Percentiles rank a stretch among this genome's conserved stretches.
Evolutionary conservation across 257 asterid species (phyloP).

Genomic region (Handroanthus guayacan): DNA sequence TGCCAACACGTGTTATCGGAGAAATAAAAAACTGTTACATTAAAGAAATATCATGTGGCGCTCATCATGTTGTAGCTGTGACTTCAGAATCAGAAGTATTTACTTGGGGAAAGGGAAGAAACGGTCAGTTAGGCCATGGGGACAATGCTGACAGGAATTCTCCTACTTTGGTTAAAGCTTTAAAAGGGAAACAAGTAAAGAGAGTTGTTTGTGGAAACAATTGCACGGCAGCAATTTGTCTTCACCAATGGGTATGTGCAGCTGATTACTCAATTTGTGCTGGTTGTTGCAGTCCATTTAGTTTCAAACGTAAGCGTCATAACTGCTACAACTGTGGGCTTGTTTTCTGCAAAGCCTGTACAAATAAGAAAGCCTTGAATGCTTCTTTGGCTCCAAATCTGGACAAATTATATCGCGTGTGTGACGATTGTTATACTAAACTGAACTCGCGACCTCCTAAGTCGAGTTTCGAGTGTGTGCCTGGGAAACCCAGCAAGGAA

Average conservation of each 20-base stretch:
- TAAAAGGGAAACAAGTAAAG: constrained; percentile 65
- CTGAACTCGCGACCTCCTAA: constrained; percentile 58
- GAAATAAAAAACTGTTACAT: constrained; percentile 46
- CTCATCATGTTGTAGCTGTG: constrained; percentile 70
- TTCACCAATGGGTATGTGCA: constrained; percentile 47
- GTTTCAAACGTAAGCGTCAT: constrained; percentile 62
- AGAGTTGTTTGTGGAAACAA: constrained; percentile 63
- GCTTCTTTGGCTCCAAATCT: constrained; percentile 73
- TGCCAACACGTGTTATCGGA: constrained; percentile 53
- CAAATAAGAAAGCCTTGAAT: constrained; percentile 57
- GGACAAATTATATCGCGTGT: constrained; percentile 63
- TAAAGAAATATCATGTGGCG: constrained; percentile 75
- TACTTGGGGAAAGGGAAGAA: constrained; percentile 79
- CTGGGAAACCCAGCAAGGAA: constrained; percentile 35
- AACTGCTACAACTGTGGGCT: constrained; percentile 87
- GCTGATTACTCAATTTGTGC: constrained; percentile 63
- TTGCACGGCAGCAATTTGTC: constrained; percentile 68
- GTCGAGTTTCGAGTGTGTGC: constrained; percentile 41
- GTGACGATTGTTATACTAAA: constrained; percentile 69
- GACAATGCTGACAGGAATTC: constrained; percentile 53
- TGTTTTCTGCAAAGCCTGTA: constrained; percentile 64
- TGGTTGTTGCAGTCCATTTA: constrained; percentile 62
- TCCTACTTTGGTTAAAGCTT: constrained; percentile 66
- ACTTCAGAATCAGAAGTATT: constrained; percentile 65
- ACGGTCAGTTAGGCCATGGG: constrained; percentile 83